Evolutionary conservation across 2,329 filamentous ascomycete genomes (phyloP), one percentile per base, ranked within the genome.

Genomic region (Pseudopyricularia cyperi): DNA sequence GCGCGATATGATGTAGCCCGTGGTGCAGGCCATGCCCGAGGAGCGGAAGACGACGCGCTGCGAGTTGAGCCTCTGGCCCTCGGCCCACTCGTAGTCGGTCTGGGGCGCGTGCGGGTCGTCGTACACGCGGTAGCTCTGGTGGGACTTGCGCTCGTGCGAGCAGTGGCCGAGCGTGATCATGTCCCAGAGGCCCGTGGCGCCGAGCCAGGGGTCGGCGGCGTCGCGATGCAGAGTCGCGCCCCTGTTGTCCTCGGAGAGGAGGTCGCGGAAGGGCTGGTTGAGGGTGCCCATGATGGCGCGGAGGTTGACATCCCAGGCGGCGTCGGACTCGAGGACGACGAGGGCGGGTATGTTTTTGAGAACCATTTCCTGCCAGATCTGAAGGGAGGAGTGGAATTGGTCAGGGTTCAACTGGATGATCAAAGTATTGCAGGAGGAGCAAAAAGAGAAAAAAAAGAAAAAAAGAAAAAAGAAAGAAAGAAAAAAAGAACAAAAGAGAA

Each of bases 251-350:
- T 54, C n/a, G 17, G 46, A 28, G 2, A 59, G 51, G 12, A 59
- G 56, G 15, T 56, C 32, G 52, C 56, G 53, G 22, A 59, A 61
- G 37, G 59, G 47, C 50, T 54, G 49, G 54, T 61, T 61, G 12
- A 60, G 52, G 37, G 49, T 50, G 11, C 53, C 47, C 57, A 61
- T 61, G 52, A 60, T 58, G 12, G 55, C 53, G 4, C 58, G 58
- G 15, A 62, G 33, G 44, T 62, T 57, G 46, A 62, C 32, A 35
- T 63, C 61, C 61, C 60, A 63, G 6, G 55, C 57, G 17, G 61
- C 60, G 51, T 63, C 62, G 28, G 61, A 61, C 39, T 64, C 62
- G 22, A 64, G 52, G 46, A 63, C 56, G 19, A 64, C 51, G 35
- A 60, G 53, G 5, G 60, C 55, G n/a, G 57, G 52, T 19, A 54